These are phyloP conservation scores for Chaetomidium leptoderma DNA, from an alignment of 495 filamentous ascomycete species.

Conservation along the genomic window DNA sequence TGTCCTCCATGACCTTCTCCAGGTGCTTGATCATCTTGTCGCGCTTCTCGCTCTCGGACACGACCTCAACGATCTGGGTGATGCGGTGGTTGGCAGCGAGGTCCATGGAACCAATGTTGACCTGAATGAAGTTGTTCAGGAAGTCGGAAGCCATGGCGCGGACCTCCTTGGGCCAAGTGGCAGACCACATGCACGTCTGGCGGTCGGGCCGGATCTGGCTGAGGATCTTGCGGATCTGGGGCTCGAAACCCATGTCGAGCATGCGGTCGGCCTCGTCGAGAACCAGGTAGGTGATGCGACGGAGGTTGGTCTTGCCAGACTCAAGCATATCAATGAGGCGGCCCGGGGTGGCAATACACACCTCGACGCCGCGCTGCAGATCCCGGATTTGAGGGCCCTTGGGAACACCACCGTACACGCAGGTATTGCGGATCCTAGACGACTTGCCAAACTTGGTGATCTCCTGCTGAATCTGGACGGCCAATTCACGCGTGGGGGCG, in stretches of 20 bases:
- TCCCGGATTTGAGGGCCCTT: slow-evolving; percentile 96
- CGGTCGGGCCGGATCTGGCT: slow-evolving; percentile 95
- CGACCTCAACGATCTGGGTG: slow-evolving; percentile 92
- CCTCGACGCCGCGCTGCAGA: slow-evolving; percentile 79
- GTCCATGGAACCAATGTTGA: slow-evolving; percentile 97
- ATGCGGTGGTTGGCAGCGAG: slow-evolving; percentile 98
- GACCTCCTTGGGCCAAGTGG: slow-evolving; percentile 99
- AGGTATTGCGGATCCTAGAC: slow-evolving; percentile 96
- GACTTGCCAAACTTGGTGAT: slow-evolving; percentile 97
- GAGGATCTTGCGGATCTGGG: slow-evolving; percentile 91
- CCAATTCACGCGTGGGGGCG: slow-evolving; percentile 93
- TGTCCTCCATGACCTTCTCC: slow-evolving; percentile 96
- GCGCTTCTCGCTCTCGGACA: slow-evolving; percentile 94
- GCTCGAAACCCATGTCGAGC: slow-evolving; percentile 90
- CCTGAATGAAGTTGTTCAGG: slow-evolving; percentile 94
- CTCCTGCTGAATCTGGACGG: slow-evolving; percentile 95
- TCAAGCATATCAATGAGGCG: slow-evolving; percentile 99
- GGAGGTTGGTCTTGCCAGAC: slow-evolving; percentile 94
- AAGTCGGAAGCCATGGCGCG: slow-evolving; percentile 93
- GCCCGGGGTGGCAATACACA: slow-evolving; percentile 93
- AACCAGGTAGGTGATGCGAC: slow-evolving; percentile 92
- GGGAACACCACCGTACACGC: slow-evolving; percentile 97
- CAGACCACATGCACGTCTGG: slow-evolving; percentile 99
- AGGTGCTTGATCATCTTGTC: slow-evolving; percentile 96
- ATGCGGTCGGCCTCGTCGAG: slow-evolving; percentile 88